Evolutionary conservation across 2,329 filamentous ascomycete species (phyloP).

Genomic region (Akanthomyces muscarius): DNA sequence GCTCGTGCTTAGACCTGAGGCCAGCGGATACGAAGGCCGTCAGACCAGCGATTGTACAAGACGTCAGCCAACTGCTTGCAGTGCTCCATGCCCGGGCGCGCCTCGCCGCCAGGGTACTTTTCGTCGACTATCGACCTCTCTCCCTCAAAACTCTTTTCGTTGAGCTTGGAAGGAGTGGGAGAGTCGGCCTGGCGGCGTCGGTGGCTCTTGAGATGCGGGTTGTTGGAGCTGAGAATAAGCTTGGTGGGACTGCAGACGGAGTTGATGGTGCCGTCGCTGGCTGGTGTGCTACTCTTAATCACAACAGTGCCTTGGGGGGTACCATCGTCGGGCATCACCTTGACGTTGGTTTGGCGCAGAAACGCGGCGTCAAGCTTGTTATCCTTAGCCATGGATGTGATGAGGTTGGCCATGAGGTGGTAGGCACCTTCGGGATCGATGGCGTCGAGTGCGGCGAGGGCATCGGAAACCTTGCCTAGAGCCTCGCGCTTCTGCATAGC

Average conservation of each 20-base stretch:
- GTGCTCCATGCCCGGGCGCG: constrained; percentile 79
- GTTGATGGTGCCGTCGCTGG: constrained; percentile 16
- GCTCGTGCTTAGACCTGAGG: constrained; percentile 35
- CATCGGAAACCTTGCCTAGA: constrained; percentile 76
- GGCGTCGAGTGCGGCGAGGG: constrained; percentile 78
- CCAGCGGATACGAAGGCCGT: constrained; percentile 74
- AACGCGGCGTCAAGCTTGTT: constrained; percentile 56
- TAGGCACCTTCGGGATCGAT: constrained; percentile 89
- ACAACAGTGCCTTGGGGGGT: constrained; percentile 55
- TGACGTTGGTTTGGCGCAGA: constrained; percentile 38
- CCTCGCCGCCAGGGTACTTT: constrained; percentile 52
- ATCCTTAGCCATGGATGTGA: constrained; percentile 69
- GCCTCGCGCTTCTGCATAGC: constrained; percentile 70
- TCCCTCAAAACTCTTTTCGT: constrained; percentile 43
- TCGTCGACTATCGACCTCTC: constrained; percentile 47
- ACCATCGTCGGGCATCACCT: constrained; percentile 37
- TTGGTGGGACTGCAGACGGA: constrained; percentile 48
- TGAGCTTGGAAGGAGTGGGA: constrained; percentile 30
- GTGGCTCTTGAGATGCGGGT: constrained; percentile 80
- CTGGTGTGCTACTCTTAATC: constrained; percentile 48
- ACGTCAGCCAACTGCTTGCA: constrained; percentile 85
- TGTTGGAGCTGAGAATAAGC: constrained; percentile 73
- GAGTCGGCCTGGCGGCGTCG: constrained; percentile 57
- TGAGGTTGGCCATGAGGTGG: constrained; percentile 72
- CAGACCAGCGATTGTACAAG: constrained; percentile 85